These are phyloP conservation scores for Mycocentrospora acerina DNA, from an alignment of 2,329 filamentous ascomycete species.

Conservation along the genomic window DNA sequence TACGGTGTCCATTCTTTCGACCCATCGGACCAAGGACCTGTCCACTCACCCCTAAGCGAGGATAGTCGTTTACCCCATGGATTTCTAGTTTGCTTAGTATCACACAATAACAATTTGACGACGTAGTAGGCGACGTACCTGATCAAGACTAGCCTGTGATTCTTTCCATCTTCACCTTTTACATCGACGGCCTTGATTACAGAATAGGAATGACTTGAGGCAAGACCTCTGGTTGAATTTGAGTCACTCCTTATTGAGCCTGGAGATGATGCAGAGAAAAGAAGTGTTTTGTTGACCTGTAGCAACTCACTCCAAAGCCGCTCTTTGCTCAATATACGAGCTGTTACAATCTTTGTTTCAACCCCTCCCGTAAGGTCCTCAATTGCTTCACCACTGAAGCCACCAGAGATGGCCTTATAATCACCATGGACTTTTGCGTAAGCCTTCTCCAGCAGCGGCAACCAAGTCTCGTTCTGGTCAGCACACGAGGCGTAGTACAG, in stretches of 20 bases:
- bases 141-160: conserved; percentile 61
- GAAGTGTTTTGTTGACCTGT: conserved; percentile 72
- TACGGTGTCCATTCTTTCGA: conserved; percentile 82
- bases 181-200: conserved; percentile 60
- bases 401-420: conserved; percentile 72
- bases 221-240: conserved; percentile 50
- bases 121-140: conserved; percentile 43
- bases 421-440: conserved; percentile 84
- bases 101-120: no score
- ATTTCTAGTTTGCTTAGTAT: conserved; percentile 53
- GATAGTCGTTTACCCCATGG: conserved; percentile 69
- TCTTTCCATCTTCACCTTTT: conserved; percentile 40
- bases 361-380: conserved; percentile 67
- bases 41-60: conserved; percentile 62
- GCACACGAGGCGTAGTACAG: conserved; percentile 76
- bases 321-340: conserved; percentile 73
- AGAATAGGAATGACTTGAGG: conserved; percentile 55
- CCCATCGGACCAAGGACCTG: conserved; percentile 77
- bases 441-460: conserved; percentile 77
- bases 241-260: conserved; percentile 64
- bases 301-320: conserved; percentile 81
- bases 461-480: conserved; percentile 78
- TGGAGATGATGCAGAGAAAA: conserved; percentile 62
- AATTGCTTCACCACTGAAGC: conserved; percentile 57
- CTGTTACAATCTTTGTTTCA: conserved; percentile 65